A percentile compares a stretch with the other conserved stretches of the same genome.
These are phyloP conservation scores for Zygoascus flipseniorum DNA, from an alignment of 805 yeast genomes.

Conservation along the genomic window DNA sequence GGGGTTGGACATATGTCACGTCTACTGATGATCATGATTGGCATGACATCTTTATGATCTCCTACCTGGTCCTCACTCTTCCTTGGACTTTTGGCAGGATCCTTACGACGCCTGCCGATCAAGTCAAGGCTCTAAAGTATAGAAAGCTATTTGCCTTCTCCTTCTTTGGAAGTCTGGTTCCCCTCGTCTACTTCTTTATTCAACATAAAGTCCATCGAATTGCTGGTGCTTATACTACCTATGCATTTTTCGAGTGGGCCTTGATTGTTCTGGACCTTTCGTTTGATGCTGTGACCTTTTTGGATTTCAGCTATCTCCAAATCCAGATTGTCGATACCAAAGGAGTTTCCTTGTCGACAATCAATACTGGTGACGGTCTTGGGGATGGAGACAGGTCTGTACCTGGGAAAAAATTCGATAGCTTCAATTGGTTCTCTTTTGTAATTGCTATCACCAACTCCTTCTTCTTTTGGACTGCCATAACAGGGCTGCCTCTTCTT, in stretches of 20 bases:
- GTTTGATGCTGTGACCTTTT: slow-evolving; percentile 72
- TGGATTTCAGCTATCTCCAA: slow-evolving; percentile 60
- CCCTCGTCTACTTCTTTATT: slow-evolving; percentile 79
- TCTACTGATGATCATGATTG: slow-evolving; percentile 95
- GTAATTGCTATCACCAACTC: slow-evolving; percentile 44
- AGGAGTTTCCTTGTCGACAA: slow-evolving; percentile 10
- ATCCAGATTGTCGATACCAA: slow-evolving; percentile 31
- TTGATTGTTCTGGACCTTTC: slow-evolving; percentile 73
- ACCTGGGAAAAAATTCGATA: slow-evolving; percentile 6
- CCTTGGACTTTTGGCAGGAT: slow-evolving; percentile 80
- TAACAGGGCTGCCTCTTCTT: slow-evolving; percentile 73
- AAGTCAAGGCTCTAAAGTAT: slow-evolving; percentile 34
- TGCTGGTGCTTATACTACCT: slow-evolving; percentile 92
- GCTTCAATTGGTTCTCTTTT: slow-evolving; percentile 25
- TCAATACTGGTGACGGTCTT: slow-evolving; percentile 3
- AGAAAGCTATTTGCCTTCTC: slow-evolving; percentile 44
- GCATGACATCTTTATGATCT: slow-evolving; percentile 93
- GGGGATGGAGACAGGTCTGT: slow-evolving; percentile 8
- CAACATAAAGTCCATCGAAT: slow-evolving; percentile 83
- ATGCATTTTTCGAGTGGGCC: slow-evolving; percentile 93
- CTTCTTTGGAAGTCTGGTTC: slow-evolving; percentile 69
- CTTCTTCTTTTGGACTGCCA: slow-evolving; percentile 75
- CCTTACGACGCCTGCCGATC: slow-evolving; percentile 39
- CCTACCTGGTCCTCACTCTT: slow-evolving; percentile 76
- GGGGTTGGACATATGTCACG: slow-evolving; percentile 98